Conservation (phyloP, 495 filamentous ascomycete species). For the Daldinia decipiens region DNA sequence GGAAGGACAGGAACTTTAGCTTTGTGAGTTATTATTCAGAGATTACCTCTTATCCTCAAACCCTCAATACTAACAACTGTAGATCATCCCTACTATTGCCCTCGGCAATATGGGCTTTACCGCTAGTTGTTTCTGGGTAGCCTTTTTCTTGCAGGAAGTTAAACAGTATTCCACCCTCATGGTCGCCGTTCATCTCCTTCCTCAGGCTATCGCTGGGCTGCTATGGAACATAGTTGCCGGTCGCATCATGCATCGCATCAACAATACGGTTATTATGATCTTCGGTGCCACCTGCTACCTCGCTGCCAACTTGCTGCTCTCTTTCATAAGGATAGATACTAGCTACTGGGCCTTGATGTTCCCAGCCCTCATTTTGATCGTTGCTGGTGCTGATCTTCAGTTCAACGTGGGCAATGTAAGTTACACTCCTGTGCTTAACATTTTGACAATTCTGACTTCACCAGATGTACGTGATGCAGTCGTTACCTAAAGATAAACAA, state of each 20-base stretch:
- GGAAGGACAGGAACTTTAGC: conserved; percentile 63
- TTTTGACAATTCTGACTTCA: conserved; percentile 27
- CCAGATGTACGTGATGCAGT: conserved; percentile 66
- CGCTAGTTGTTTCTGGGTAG: conserved; percentile 61
- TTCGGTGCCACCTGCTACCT: conserved; percentile 59
- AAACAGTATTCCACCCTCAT: conserved; percentile 58
- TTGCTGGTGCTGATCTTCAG: conserved; percentile 68
- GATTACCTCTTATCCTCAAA: neutral
- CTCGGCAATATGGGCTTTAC: conserved; percentile 65
- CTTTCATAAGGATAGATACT: conserved; percentile 50
- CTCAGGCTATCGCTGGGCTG: conserved; percentile 64
- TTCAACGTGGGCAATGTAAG: conserved; percentile 71
- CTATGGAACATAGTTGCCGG: conserved; percentile 61
- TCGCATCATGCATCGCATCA: conserved; percentile 60
- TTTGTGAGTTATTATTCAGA: conserved; percentile 53
- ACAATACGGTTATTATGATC: conserved; percentile 60
- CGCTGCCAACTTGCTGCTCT: conserved; percentile 56
- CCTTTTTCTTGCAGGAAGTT: conserved; percentile 66
- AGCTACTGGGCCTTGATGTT: conserved; percentile 69
- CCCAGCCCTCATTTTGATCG: conserved; percentile 62
- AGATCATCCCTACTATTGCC: conserved; percentile 62
- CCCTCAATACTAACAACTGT: conserved; percentile 42
- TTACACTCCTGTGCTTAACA: conserved; percentile 10
- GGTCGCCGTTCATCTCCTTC: conserved; percentile 66
- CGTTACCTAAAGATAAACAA: conserved; percentile 64